A percentile compares a stretch with the other conserved stretches of the same genome.
Evolutionary conservation across 139 green algal species (phyloP).

Genomic region (Chlorella sorokiniana): DNA sequence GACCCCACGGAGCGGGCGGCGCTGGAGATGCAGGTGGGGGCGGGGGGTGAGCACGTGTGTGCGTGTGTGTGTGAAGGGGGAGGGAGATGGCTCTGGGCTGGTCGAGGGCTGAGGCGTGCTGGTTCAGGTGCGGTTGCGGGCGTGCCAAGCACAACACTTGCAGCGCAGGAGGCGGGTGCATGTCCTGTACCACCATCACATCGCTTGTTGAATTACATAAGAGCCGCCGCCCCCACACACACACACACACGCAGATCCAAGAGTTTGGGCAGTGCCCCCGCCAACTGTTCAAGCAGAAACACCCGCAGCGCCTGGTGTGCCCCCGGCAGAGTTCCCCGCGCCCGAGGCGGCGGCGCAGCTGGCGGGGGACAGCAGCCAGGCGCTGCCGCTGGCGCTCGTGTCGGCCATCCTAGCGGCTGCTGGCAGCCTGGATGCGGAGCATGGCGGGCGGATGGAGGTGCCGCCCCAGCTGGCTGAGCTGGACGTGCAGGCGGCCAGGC

Average conservation of each 20-base stretch:
- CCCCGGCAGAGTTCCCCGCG: conserved; percentile 14
- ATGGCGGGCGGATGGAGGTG: conserved; percentile 33
- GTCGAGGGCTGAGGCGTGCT: too few species aligned
- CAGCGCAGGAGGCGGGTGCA: too few species aligned
- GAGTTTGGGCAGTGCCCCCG: conserved; percentile 91
- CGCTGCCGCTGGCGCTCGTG: conserved; percentile 64
- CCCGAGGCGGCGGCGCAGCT: not conserved
- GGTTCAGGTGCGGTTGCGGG: too few species aligned
- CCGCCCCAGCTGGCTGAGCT: conserved; percentile 40
- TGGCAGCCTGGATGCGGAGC: not conserved
- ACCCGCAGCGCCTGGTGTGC: conserved; percentile 61
- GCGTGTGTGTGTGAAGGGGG: not conserved
- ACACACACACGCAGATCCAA: conserved; percentile 82
- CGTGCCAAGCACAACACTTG: too few species aligned
- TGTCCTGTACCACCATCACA: too few species aligned
- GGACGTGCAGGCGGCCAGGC: conserved; percentile 29
- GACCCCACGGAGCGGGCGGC: conserved; percentile 59
- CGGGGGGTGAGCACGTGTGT: conserved; percentile 20
- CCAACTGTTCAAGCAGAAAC: conserved; percentile 81
- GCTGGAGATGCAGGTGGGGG: conserved; percentile 11
- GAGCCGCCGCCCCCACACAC: too few species aligned
- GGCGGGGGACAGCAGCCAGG: not conserved
- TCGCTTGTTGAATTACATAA: too few species aligned
- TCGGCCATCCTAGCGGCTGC: conserved; percentile 58
- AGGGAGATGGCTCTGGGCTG: not conserved